Conservation (phyloP, 192 early-diverging fungal genomes). For the Umbelopsis isabellina region DNA sequence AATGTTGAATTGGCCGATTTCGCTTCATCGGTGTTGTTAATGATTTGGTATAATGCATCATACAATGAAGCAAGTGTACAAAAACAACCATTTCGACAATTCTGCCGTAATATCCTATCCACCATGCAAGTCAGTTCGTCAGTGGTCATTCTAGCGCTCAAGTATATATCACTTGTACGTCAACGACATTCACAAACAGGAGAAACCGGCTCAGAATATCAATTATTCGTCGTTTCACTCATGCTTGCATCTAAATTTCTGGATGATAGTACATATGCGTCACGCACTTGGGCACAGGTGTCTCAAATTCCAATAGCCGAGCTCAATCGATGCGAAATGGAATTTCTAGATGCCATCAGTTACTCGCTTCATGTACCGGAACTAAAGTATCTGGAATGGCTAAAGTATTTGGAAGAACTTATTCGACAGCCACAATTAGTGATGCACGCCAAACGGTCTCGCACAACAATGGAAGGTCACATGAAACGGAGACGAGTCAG, state of each 20-base stretch:
- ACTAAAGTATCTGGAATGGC: constrained; percentile 74
- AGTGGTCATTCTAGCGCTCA: constrained; percentile 64
- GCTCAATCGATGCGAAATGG: constrained; percentile 87
- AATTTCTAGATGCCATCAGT: constrained; percentile 78
- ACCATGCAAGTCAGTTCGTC: constrained; percentile 65
- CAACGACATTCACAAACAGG: constrained; percentile 56
- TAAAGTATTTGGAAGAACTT: constrained; percentile 18
- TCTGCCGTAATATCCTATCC: constrained; percentile 55
- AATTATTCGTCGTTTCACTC: constrained; percentile 83
- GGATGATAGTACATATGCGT: constrained; percentile 88
- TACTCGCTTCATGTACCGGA: constrained; percentile 74
- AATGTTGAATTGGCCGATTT: constrained; percentile 12
- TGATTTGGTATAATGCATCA: constrained; percentile 7
- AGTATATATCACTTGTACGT: constrained; percentile 66
- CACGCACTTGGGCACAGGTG: constrained; percentile 76
- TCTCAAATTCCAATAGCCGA: constrained; percentile 78
- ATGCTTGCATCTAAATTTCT: constrained; percentile 87
- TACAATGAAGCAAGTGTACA: constrained; percentile 11
- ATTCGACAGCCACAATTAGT: constrained; percentile 22
- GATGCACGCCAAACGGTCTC: constrained; percentile 23
- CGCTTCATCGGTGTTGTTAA: constrained; percentile 6
- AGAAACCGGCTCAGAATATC: constrained; percentile 78
- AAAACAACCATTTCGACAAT: constrained; percentile 47
- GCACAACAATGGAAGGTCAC: constrained; percentile 24
- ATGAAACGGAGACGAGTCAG: constrained; percentile 21